Percentiles rank a stretch among this genome's conserved stretches.
Conservation (phyloP, 495 filamentous ascomycete genomes). For the Talaromyces nanjingensis region DNA sequence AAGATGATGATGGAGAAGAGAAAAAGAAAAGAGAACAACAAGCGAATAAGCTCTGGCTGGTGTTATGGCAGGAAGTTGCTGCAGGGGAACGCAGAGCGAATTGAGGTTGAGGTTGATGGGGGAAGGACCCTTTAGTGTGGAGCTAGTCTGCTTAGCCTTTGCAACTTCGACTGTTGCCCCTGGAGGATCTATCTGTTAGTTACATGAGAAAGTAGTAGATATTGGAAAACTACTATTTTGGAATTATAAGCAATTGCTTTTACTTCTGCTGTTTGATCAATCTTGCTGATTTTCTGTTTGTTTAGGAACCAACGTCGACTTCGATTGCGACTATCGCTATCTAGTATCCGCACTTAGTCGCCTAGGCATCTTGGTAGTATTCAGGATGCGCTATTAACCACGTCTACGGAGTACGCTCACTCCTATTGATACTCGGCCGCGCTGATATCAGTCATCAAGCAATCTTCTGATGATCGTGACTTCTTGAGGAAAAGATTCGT, state of each 20-base stretch:
- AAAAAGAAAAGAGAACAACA: neutral
- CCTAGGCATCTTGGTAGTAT: neutral
- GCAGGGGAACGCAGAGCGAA: neutral
- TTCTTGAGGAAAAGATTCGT: neutral
- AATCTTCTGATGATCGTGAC: neutral
- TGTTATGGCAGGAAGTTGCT: neutral
- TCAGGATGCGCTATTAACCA: neutral
- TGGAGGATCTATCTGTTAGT: neutral
- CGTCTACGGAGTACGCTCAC: neutral
- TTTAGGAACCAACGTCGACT: neutral
- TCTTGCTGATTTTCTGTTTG: neutral
- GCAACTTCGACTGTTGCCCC: neutral
- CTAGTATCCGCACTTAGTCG: too few relatives aligned
- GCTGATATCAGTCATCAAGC: neutral
- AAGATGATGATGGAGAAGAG: neutral
- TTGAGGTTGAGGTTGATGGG: neutral
- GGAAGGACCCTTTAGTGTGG: neutral
- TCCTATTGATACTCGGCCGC: neutral
- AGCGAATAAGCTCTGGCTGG: neutral
- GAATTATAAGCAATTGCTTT: neutral
- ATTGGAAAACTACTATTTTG: neutral
- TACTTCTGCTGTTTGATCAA: neutral
- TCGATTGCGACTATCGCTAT: neutral
- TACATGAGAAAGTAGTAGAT: neutral
- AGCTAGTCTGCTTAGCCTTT: neutral